Percentiles rank a stretch among this genome's conserved stretches.
These are phyloP conservation scores for Tricholoma matsutake DNA, from an alignment of 768 basidiomycete species.

Conservation along the genomic window DNA sequence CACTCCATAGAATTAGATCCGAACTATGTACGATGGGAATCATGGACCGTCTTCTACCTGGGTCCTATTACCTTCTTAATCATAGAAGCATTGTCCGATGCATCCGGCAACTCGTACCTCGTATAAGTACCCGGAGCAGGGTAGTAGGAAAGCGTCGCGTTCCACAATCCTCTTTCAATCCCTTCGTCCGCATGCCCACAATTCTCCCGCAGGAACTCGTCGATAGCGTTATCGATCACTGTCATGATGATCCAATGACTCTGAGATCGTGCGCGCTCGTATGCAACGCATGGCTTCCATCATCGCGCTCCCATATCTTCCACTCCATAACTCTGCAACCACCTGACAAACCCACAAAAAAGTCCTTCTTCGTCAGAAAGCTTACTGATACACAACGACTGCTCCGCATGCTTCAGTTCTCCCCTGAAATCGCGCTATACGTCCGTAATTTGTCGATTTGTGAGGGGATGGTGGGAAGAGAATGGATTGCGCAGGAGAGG, in stretches of 20 bases:
- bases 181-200: neutral
- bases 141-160: neutral
- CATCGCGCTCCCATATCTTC: conserved; percentile 25
- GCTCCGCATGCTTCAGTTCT: conserved; percentile 7
- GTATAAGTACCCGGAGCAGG: neutral
- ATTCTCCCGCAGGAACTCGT: conserved; percentile 28
- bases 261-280: conserved; percentile 26
- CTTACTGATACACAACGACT: conserved; percentile 1
- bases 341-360: conserved; percentile 6
- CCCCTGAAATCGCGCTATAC: conserved; percentile 14
- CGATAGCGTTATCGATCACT: conserved; percentile 24
- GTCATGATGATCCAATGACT: conserved; percentile 18
- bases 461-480: conserved; percentile 20
- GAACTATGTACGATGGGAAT: neutral
- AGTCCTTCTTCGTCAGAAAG: neutral
- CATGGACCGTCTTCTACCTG: neutral
- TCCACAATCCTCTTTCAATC: neutral
- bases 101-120: neutral
- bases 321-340: conserved; percentile 19
- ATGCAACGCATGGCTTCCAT: conserved; percentile 23
- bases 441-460: conserved; percentile 22
- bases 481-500: conserved; percentile 21
- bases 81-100: neutral
- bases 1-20: neutral
- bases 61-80: neutral